phyloP scores from a whole-genome alignment of 148 eudicot species.

The Nyssa sinensis region DNA sequence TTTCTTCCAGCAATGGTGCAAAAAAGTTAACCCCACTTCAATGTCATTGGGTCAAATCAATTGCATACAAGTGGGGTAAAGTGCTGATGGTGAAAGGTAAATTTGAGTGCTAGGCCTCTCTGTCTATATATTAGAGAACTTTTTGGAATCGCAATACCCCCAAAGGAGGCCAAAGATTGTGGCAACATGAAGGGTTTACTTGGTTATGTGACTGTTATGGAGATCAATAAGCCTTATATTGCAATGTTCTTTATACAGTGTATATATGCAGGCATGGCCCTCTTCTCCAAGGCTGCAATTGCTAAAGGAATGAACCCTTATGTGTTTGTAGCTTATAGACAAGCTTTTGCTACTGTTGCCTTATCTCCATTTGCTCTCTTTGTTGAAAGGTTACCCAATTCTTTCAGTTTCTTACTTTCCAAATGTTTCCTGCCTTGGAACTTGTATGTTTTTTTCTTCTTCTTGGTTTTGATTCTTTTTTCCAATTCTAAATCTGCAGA shows the following conservation, averaged over 20 bases:
- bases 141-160: background rate
- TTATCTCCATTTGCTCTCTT: conserved; percentile 42
- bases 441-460: no score
- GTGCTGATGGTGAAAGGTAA: background rate
- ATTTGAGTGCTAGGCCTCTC: background rate
- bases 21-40: background rate
- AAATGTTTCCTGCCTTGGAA: no score
- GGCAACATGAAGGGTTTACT: conserved; percentile 8
- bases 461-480: no score
- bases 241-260: conserved; percentile 28
- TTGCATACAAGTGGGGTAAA: background rate
- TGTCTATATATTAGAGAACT: background rate
- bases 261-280: conserved; percentile 43
- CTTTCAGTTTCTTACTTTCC: background rate
- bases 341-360: conserved; percentile 37
- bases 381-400: conserved; percentile 23
- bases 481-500: conserved; percentile 24
- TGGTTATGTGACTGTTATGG: background rate
- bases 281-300: conserved; percentile 41
- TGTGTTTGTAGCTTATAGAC: conserved; percentile 37
- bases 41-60: background rate
- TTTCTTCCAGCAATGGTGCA: background rate
- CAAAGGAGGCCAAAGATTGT: background rate
- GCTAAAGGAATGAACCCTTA: conserved; percentile 40
- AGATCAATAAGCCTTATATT: conserved; percentile 31